These are phyloP conservation scores for Asterochloris erici DNA, from an alignment of 139 green algal genomes.

Conservation along the genomic window DNA sequence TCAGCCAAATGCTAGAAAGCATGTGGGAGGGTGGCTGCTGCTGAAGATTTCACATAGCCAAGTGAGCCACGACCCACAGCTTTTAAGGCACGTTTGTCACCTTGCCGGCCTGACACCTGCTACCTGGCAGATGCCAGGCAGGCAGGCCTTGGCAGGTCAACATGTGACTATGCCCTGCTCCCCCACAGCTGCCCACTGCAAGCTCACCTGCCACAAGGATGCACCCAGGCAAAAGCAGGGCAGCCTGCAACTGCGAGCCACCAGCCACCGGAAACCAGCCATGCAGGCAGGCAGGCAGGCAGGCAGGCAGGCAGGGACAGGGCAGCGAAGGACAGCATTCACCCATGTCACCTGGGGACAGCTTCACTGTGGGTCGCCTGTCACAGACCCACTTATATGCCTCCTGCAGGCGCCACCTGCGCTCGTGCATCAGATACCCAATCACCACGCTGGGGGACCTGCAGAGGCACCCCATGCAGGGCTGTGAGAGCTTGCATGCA, in stretches of 20 bases:
- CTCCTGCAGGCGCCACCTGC: conserved; percentile 69
- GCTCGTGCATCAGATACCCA: conserved; percentile 79
- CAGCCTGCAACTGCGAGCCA: neutral
- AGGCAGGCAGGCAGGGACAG: neutral
- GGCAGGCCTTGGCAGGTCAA: neutral
- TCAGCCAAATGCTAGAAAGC: neutral
- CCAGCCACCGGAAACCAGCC: neutral
- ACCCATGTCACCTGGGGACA: conserved; percentile 39
- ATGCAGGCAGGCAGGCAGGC: neutral
- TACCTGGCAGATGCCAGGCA: neutral
- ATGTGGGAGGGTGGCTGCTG: neutral
- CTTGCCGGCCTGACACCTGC: neutral
- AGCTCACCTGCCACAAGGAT: neutral
- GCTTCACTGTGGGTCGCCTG: conserved; percentile 43
- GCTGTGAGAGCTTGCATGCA: neutral
- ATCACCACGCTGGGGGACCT: conserved; percentile 54
- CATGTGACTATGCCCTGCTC: neutral
- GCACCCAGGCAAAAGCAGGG: neutral
- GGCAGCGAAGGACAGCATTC: neutral
- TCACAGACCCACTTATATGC: conserved; percentile 82
- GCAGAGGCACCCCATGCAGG: neutral
- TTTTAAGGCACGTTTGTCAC: neutral
- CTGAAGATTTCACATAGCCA: neutral
- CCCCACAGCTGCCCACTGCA: no score
- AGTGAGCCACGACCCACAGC: neutral